Conservation (phyloP, 164 flowering plant genomes). For the Aristolochia californica region DNA sequence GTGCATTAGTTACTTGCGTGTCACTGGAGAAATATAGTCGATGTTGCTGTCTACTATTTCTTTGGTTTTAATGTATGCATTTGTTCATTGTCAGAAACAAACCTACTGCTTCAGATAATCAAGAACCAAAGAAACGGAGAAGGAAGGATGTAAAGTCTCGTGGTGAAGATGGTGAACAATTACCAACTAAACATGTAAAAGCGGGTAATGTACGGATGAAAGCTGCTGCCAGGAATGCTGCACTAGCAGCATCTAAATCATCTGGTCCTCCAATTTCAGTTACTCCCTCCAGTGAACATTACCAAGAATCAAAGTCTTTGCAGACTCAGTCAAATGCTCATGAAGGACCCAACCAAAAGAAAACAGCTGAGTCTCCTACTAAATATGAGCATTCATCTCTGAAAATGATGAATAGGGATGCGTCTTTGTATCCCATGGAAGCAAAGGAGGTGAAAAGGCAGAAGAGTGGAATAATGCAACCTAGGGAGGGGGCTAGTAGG, state of each 20-base stretch:
- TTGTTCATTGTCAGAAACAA: conserved; percentile 32
- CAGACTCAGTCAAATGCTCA: conserved; percentile 24
- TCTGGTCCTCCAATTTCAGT: conserved; percentile 20
- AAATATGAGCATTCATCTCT: conserved; percentile 23
- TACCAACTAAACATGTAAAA: conserved; percentile 43
- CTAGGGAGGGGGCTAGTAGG: conserved; percentile 30
- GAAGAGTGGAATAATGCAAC: conserved; percentile 23
- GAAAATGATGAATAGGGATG: conserved; percentile 31
- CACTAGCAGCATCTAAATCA: conserved; percentile 23
- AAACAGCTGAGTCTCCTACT: conserved; percentile 30
- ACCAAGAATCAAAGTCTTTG: conserved; percentile 26
- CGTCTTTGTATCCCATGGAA: conserved; percentile 21
- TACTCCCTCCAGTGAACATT: conserved; percentile 18
- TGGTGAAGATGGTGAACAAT: conserved; percentile 33
- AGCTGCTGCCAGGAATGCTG: conserved; percentile 31
- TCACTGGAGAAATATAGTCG: no score
- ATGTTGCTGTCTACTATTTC: no score
- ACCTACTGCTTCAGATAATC: conserved; percentile 32
- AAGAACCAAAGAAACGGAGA: conserved; percentile 76
- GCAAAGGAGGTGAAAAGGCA: conserved; percentile 36
- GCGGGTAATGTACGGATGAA: conserved; percentile 28
- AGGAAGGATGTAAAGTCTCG: conserved; percentile 50
- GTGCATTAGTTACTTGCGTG: no score
- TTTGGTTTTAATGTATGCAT: background rate
- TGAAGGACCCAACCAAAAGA: conserved; percentile 32